phyloP scores from a whole-genome alignment of 2,329 filamentous ascomycete genomes.

The Alternaria brassicae region DNA sequence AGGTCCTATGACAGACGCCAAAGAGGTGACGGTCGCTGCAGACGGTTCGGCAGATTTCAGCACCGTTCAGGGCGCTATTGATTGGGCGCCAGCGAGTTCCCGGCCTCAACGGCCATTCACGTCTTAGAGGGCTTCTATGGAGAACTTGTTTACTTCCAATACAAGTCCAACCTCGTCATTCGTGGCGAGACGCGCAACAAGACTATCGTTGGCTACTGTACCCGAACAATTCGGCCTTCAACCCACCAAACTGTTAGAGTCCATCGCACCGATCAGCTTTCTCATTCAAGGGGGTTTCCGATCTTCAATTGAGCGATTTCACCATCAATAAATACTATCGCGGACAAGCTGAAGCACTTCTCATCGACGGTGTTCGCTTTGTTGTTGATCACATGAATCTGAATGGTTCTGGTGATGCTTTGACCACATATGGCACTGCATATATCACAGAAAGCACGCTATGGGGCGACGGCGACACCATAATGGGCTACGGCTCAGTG shows the following conservation, averaged over 20 bases:
- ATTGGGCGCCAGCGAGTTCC: no score
- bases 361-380: slow-evolving; percentile 14
- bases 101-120: no score
- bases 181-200: slow-evolving; percentile 13
- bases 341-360: slow-evolving; percentile 23
- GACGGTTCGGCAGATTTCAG: no score
- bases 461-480: slow-evolving; percentile 19
- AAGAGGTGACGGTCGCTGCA: no score
- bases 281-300: slow-evolving; percentile 11
- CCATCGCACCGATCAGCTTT: slow-evolving; percentile 20
- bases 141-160: slow-evolving; percentile 16
- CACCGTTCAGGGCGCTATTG: no score
- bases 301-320: slow-evolving; percentile 19
- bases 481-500: slow-evolving; percentile 9
- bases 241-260: slow-evolving; percentile 19
- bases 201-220: slow-evolving; percentile 19
- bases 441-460: slow-evolving; percentile 16
- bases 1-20: no score
- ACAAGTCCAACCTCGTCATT: slow-evolving; percentile 21
- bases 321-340: slow-evolving; percentile 23
- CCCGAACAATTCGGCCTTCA: slow-evolving; percentile 24
- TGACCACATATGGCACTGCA: slow-evolving; percentile 21
- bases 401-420: slow-evolving; percentile 22
- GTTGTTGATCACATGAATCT: slow-evolving; percentile 19
- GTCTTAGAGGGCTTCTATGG: slow-evolving; percentile 6